phyloP scores from a whole-genome alignment of 495 filamentous ascomycete species.

The Neurospora sp. region DNA sequence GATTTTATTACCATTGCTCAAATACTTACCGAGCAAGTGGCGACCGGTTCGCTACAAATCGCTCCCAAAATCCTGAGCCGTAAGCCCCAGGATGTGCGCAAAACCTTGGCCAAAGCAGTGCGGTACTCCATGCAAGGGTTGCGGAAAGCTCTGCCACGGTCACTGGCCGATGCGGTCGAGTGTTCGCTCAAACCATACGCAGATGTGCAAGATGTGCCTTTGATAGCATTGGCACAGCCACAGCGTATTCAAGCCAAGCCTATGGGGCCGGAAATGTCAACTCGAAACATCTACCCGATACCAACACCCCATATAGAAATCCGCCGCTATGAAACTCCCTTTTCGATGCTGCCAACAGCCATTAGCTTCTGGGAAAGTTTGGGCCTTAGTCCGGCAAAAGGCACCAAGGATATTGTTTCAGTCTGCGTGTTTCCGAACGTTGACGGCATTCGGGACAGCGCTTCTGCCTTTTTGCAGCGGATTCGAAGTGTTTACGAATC shows the following conservation, averaged over 20 bases:
- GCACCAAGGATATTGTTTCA: constrained; percentile 66
- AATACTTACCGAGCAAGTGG: constrained; percentile 51
- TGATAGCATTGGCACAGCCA: constrained; percentile 30
- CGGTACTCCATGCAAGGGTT: constrained; percentile 33
- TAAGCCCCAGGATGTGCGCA: constrained; percentile 17
- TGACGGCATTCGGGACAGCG: constrained; percentile 47
- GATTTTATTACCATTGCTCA: constrained; percentile 50
- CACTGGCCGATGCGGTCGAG: constrained; percentile 23
- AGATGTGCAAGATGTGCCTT: constrained; percentile 44
- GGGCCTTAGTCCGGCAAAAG: constrained; percentile 67
- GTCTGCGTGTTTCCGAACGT: constrained; percentile 69
- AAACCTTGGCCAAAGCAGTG: constrained; percentile 24
- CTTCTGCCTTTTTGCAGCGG: constrained; percentile 60
- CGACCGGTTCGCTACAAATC: constrained; percentile 31
- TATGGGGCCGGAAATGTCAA: constrained; percentile 23
- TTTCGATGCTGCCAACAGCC: constrained; percentile 72
- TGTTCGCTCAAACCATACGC: constrained; percentile 37
- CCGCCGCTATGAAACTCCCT: constrained; percentile 58
- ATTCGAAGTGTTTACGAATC: constrained; percentile 68
- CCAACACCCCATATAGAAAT: constrained; percentile 65
- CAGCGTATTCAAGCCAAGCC: constrained; percentile 37
- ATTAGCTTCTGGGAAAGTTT: constrained; percentile 87
- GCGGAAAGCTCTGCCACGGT: constrained; percentile 26
- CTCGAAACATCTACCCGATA: constrained; percentile 36
- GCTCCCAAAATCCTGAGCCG: constrained; percentile 1